phyloP scores from a whole-genome alignment of 1,284 basidiomycete species.

The Abortiporus biennis region DNA sequence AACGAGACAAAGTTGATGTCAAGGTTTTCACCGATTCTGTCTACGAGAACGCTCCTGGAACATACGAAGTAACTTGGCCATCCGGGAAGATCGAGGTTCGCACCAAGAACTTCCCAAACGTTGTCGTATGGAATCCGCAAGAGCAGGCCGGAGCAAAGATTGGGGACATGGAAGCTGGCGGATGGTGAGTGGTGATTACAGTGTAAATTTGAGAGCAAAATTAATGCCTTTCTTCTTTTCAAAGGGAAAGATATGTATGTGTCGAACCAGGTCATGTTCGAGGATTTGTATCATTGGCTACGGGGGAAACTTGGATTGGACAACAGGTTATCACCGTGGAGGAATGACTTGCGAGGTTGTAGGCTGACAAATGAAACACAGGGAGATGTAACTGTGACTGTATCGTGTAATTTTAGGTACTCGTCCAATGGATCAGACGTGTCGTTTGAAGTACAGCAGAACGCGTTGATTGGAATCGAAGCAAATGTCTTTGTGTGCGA shows the following conservation, averaged over 20 bases:
- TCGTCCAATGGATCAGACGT: too few species aligned
- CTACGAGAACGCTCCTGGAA: constrained; percentile 56
- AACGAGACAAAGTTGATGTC: constrained; percentile 58
- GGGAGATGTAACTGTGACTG: background rate
- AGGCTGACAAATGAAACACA: constrained; percentile 2
- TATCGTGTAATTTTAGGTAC: constrained; percentile 2
- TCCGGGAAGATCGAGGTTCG: constrained; percentile 51
- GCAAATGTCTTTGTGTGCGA: background rate
- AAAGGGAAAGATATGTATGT: constrained; percentile 76
- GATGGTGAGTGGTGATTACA: constrained; percentile 64
- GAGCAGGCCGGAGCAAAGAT: constrained; percentile 63
- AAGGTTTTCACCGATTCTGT: constrained; percentile 64
- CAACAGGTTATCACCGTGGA: constrained; percentile 55
- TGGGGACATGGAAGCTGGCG: constrained; percentile 79
- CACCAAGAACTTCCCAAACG: constrained; percentile 62
- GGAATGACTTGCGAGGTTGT: constrained; percentile 15
- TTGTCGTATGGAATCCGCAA: constrained; percentile 87
- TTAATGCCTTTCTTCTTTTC: background rate
- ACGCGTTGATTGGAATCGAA: background rate
- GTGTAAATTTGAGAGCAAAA: background rate
- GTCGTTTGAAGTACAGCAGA: too few species aligned
- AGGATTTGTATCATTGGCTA: constrained; percentile 53
- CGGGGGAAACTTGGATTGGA: constrained; percentile 69
- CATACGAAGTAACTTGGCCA: constrained; percentile 58
- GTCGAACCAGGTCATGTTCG: constrained; percentile 82